A percentile compares a stretch with the other conserved stretches of the same genome.
These are phyloP conservation scores for Polychaeton citri DNA, from an alignment of 2,329 filamentous ascomycete species.

Conservation along the genomic window DNA sequence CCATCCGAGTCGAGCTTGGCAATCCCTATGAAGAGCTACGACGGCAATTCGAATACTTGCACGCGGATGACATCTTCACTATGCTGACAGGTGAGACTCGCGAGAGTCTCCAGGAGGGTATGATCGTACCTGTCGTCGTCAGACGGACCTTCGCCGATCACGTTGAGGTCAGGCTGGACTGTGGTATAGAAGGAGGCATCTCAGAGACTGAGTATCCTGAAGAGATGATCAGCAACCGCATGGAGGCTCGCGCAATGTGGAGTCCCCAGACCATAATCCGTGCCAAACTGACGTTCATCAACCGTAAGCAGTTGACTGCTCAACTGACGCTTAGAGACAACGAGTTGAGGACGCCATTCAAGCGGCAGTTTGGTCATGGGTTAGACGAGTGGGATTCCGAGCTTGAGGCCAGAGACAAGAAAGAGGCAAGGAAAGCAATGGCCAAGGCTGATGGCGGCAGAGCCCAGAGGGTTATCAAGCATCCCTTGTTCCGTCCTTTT, in stretches of 20 bases:
- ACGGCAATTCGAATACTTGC: conserved; percentile 59
- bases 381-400: conserved; percentile 59
- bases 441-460: conserved; percentile 72
- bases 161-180: conserved; percentile 85
- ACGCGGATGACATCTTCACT: conserved; percentile 73
- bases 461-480: conserved; percentile 90
- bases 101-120: conserved; percentile 70
- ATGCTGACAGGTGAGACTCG: conserved; percentile 92
- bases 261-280: conserved; percentile 71
- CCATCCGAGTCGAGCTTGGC: conserved; percentile 85
- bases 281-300: conserved; percentile 76
- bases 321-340: conserved; percentile 79
- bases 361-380: conserved; percentile 56
- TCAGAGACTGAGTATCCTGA: conserved; percentile 71
- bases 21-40: conserved; percentile 90
- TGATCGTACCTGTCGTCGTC: conserved; percentile 84
- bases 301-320: conserved; percentile 71
- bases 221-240: conserved; percentile 40
- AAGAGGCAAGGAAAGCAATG: conserved; percentile 63
- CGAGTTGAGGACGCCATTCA: conserved; percentile 59
- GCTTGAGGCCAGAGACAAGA: conserved; percentile 55
- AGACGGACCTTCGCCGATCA: conserved; percentile 84
- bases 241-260: conserved; percentile 50
- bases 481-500: conserved; percentile 88
- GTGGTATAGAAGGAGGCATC: conserved; percentile 80